Conservation (phyloP, 306 rosid species). For the Casuarina equisetifolia region DNA sequence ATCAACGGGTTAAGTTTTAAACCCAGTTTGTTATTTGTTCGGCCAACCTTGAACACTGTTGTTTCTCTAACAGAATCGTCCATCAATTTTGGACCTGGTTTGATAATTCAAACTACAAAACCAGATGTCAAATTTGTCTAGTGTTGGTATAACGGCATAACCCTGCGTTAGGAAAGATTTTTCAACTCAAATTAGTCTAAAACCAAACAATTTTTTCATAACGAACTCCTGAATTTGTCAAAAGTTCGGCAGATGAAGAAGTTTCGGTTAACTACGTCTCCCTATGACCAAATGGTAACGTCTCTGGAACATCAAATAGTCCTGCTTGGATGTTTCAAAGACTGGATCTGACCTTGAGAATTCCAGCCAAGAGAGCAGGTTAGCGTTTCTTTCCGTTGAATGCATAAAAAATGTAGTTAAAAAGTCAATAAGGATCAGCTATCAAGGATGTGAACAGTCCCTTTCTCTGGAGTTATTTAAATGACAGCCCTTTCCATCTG, state of each 20-base stretch:
- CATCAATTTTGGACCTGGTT: too few relatives aligned
- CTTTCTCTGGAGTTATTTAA: conserved; percentile 21
- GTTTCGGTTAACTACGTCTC: not conserved
- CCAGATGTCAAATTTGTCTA: too few relatives aligned
- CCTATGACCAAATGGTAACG: not conserved
- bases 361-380: conserved; percentile 1
- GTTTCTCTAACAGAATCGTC: too few relatives aligned
- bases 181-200: too few relatives aligned
- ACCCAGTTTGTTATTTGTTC: too few relatives aligned
- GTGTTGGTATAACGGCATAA: too few relatives aligned
- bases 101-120: too few relatives aligned
- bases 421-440: conserved; percentile 15
- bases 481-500: conserved; percentile 7
- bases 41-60: too few relatives aligned
- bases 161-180: too few relatives aligned
- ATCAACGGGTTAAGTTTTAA: too few relatives aligned
- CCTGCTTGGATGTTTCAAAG: not conserved
- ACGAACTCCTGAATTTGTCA: not conserved
- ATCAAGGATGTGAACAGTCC: conserved; percentile 18
- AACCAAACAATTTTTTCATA: too few relatives aligned
- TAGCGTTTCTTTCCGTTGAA: not conserved
- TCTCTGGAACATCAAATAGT: too few relatives aligned
- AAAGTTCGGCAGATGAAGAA: not conserved
- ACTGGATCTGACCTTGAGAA: not conserved
- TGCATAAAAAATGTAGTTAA: not conserved